Percentiles rank a stretch among this genome's conserved stretches.
phyloP scores from a whole-genome alignment of 768 basidiomycete genomes.

The Amanita rubescens region DNA sequence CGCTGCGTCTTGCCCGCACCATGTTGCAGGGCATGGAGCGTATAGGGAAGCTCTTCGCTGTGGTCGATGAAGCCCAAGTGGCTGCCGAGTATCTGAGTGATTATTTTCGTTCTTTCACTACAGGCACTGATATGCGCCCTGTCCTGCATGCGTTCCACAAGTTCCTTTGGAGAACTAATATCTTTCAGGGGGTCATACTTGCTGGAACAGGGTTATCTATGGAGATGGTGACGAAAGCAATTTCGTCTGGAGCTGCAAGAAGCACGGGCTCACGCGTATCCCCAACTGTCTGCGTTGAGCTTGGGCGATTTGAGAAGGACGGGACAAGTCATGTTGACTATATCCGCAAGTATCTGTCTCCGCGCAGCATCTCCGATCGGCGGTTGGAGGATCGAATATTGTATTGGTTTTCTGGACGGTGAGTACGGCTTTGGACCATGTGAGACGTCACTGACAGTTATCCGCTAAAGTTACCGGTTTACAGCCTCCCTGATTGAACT shows the following conservation, averaged over 20 bases:
- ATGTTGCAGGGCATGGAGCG: background rate
- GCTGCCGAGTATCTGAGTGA: slow-evolving; percentile 7
- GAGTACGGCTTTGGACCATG: background rate
- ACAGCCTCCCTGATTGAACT: slow-evolving; percentile 14
- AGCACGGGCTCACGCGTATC: background rate
- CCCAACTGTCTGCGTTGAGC: slow-evolving; percentile 7
- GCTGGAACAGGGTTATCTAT: slow-evolving; percentile 10
- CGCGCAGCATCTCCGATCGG: background rate
- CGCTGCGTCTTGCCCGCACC: slow-evolving; percentile 4
- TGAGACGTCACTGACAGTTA: slow-evolving; percentile 2
- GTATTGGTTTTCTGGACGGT: background rate
- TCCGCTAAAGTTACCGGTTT: slow-evolving; percentile 8
- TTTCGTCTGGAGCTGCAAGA: slow-evolving; percentile 7
- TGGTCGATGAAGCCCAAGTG: slow-evolving; percentile 12
- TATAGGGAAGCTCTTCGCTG: slow-evolving; percentile 6
- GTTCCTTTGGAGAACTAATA: slow-evolving; percentile 2
- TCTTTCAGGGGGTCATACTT: slow-evolving; percentile 10
- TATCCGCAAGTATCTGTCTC: background rate
- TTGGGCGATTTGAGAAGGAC: slow-evolving; percentile 7
- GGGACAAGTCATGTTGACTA: background rate
- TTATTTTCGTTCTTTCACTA: slow-evolving; percentile 7
- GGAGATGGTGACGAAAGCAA: slow-evolving; percentile 7
- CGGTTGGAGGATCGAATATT: too few species aligned
- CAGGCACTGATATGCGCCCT: slow-evolving; percentile 9
- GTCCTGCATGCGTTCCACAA: slow-evolving; percentile 9